Percentiles rank a stretch among this genome's conserved stretches.
Conservation (phyloP, 2,329 filamentous ascomycete species). For the Ilyonectria sp. region DNA sequence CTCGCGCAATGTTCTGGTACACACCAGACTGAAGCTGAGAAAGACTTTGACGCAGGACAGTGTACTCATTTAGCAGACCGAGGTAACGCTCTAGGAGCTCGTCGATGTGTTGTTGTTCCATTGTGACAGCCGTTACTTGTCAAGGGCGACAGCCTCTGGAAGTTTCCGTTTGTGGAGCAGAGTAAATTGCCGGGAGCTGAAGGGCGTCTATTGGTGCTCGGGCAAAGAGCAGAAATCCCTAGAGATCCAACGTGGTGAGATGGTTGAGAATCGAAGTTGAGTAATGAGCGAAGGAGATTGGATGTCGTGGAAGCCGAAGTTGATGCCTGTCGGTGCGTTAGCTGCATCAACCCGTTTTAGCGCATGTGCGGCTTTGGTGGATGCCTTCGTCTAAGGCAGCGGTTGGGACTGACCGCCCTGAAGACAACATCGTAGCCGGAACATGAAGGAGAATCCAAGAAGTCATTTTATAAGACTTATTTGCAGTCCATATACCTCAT, state of each 20-base stretch:
- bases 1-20: conserved; percentile 76
- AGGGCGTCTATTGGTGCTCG: not conserved
- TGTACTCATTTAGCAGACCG: conserved; percentile 76
- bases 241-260: too few relatives aligned
- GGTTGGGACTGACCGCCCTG: not conserved
- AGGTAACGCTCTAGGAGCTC: conserved; percentile 77
- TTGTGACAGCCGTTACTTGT: conserved; percentile 8
- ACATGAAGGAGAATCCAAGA: too few relatives aligned
- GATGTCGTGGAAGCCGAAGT: conserved; percentile 16
- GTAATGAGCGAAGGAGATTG: conserved; percentile 10
- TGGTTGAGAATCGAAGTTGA: not conserved
- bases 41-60: conserved; percentile 69
- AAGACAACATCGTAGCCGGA: not conserved
- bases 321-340: conserved; percentile 27
- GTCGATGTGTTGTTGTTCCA: conserved; percentile 67
- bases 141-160: not conserved
- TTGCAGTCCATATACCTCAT: too few relatives aligned
- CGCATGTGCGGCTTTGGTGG: conserved; percentile 24
- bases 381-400: not conserved
- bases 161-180: not conserved
- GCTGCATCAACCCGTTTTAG: conserved; percentile 38
- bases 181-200: too few relatives aligned
- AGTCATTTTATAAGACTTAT: too few relatives aligned
- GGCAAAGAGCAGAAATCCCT: not conserved
- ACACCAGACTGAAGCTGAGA: conserved; percentile 68